Percentiles rank a stretch among this genome's conserved stretches.
These are phyloP conservation scores for Trichocladium uniseriatum DNA, from an alignment of 495 filamentous ascomycete species.

Conservation along the genomic window DNA sequence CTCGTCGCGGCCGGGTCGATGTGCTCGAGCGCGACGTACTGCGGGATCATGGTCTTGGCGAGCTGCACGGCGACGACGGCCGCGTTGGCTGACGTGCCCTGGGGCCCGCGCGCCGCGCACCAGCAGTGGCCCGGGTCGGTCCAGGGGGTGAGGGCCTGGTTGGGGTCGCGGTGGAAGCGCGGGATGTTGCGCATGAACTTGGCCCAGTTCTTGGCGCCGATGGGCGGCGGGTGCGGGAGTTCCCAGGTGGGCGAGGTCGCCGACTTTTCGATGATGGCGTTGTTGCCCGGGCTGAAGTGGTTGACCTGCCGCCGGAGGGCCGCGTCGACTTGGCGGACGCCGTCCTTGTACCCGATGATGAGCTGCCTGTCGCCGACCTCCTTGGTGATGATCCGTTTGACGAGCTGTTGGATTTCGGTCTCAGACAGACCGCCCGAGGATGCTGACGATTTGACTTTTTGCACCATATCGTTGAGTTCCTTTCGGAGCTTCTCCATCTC, in stretches of 20 bases:
- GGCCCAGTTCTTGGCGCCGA: conserved; percentile 19
- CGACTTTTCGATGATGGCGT: conserved; percentile 24
- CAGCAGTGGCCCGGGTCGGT: conserved; percentile 58
- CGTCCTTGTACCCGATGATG: conserved; percentile 13
- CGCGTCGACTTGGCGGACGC: conserved; percentile 17
- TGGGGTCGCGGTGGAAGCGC: conserved; percentile 20
- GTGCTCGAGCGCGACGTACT: conserved; percentile 54
- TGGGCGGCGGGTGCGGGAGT: not conserved
- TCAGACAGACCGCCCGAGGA: conserved; percentile 16
- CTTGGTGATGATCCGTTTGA: conserved; percentile 29
- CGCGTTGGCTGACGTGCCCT: conserved; percentile 9
- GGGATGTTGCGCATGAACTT: conserved; percentile 16
- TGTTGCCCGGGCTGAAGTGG: conserved; percentile 31
- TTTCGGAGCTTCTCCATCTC: conserved; percentile 14
- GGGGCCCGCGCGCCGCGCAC: conserved; percentile 39
- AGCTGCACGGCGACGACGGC: conserved; percentile 42
- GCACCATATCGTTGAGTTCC: conserved; percentile 9
- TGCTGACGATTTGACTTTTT: conserved; percentile 4
- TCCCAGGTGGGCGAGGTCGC: conserved; percentile 24
- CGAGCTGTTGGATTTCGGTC: conserved; percentile 25
- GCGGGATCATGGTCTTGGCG: conserved; percentile 40
- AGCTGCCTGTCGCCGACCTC: conserved; percentile 30
- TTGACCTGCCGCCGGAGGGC: conserved; percentile 33
- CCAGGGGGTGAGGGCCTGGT: conserved; percentile 46
- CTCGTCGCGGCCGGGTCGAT: conserved; percentile 43